Base-by-base conservation (phyloP, 1,284 basidiomycete genomes). In the Irpex sp. region DNA sequence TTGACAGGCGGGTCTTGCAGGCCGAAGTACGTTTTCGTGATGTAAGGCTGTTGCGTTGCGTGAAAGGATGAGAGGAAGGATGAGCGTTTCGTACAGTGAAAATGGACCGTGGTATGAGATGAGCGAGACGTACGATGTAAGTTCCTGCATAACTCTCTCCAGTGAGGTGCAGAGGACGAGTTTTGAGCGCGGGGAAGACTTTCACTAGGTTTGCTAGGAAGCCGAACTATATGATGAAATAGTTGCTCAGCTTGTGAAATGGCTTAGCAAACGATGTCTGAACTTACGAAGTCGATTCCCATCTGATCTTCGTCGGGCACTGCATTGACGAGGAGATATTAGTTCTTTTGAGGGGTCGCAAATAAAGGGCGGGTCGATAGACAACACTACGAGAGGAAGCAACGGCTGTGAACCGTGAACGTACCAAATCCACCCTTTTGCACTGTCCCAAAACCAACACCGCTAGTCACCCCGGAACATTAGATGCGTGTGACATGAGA, bases 291-390 rank as follows among this genome's bases (percentile, higher is more conserved):
- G 71, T 91, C 89, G 59, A 75, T 67, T 2, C 81, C 88, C 77
- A 91, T 81, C 71, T 89, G 85, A 65, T 89, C 82, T 71, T 90
- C 86, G 64, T 85, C 81, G 31, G 78, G 75, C 62, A 85, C 88
- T 89, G 63, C 52, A 26, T 9, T 34, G 15, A 47, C 40, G 40
- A 31, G 17, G 6, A 7, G 17, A 13, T 48, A 49, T 57, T 7
- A 58, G 13, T 21, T 34, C 31, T 34, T 34, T 34, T 6, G n/a
- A 63, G 36, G 9, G 1, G 37, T n/a, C 8, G 7, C 21, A 61
- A 5, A 47, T 15, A 2, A 47, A 0, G n/a, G 5, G n/a, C 40
- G 4, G 40, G 13, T 47, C 1, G 31, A 6, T 34, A 34, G 31
- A 6, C 31, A 4, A 6, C 31, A 6, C 4, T 5, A 6, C 44